Evolutionary conservation across 164 flowering plant genomes (phyloP).

Genomic region (Liquidambar formosana): DNA sequence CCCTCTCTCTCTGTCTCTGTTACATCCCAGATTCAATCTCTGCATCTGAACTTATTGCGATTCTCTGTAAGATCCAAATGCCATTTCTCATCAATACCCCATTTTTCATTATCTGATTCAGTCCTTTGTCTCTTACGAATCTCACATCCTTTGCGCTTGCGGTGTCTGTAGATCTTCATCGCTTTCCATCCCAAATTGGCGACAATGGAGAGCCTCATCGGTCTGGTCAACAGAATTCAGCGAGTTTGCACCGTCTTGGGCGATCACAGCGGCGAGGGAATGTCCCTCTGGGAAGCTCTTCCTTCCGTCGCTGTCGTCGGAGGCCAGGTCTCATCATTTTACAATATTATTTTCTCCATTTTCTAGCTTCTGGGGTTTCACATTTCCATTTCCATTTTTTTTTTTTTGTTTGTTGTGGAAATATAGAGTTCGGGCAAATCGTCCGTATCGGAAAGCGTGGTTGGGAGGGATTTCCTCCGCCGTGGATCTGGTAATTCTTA

Average conservation of each 20-base stretch:
- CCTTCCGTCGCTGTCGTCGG: slow-evolving; percentile 99
- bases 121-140: no score
- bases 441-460: slow-evolving; percentile 93
- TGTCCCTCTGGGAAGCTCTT: slow-evolving; percentile 99
- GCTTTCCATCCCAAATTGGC: slow-evolving; percentile 72
- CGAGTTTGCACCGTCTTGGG: slow-evolving; percentile 95
- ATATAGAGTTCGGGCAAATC: slow-evolving; percentile 96
- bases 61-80: not conserved
- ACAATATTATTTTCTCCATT: not conserved
- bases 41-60: not conserved
- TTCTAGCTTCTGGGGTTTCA: not conserved
- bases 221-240: slow-evolving; percentile 87
- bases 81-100: not conserved
- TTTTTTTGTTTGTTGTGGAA: slow-evolving; percentile 2
- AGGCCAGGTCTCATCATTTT: slow-evolving; percentile 64
- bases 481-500: slow-evolving; percentile 89
- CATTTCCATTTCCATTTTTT: slow-evolving; percentile 2
- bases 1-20: slow-evolving; percentile 5
- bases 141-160: no score
- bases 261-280: slow-evolving; percentile 94
- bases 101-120: not conserved
- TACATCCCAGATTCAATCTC: slow-evolving; percentile 8
- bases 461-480: slow-evolving; percentile 96
- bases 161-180: no score
- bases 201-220: slow-evolving; percentile 93